phyloP scores from a whole-genome alignment of 2,329 filamentous ascomycete species.

The Thermoascus crustaceus region DNA sequence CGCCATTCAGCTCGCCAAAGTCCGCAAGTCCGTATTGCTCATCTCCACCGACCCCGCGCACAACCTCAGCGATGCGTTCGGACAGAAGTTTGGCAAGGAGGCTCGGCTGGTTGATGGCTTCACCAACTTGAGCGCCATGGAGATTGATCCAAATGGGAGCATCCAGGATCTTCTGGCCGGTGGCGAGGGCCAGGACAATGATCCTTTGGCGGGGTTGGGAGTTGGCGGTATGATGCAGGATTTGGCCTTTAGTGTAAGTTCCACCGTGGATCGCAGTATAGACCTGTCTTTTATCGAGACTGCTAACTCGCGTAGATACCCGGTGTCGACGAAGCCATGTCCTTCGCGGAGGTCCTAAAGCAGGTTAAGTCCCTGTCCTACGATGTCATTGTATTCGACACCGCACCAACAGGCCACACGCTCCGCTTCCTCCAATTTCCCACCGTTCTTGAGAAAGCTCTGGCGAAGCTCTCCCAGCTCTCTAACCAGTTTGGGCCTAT shows the following conservation, averaged over 20 bases:
- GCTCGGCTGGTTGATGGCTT: constrained; percentile 87
- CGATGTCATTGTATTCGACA: constrained; percentile 99
- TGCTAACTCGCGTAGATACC: constrained; percentile 62
- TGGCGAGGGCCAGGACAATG: constrained; percentile 52
- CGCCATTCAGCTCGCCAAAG: constrained; percentile 92
- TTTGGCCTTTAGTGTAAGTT: constrained; percentile 74
- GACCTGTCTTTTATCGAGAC: constrained; percentile 3
- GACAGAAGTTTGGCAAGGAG: constrained; percentile 99
- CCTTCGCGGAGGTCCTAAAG: constrained; percentile 96
- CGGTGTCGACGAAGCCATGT: constrained; percentile 99
- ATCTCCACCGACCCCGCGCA: constrained; percentile 98
- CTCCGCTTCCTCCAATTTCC: constrained; percentile 98
- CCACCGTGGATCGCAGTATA: neutral
- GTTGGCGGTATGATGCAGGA: constrained; percentile 99
- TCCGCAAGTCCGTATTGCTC: constrained; percentile 88
- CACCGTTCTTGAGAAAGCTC: constrained; percentile 92
- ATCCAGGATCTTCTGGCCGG: constrained; percentile 90
- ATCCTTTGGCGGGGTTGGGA: constrained; percentile 60
- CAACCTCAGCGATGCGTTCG: constrained; percentile 95
- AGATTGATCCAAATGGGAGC: constrained; percentile 96
- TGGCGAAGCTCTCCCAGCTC: constrained; percentile 93
- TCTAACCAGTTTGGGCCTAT: constrained; percentile 93
- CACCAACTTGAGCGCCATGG: constrained; percentile 92
- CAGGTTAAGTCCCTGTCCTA: constrained; percentile 98
- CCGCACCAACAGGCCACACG: constrained; percentile 93